Evolutionary conservation across 441 rosid genomes (phyloP), one percentile per base, ranked within the genome.

Genomic region (Adansonia madagascariensis): DNA sequence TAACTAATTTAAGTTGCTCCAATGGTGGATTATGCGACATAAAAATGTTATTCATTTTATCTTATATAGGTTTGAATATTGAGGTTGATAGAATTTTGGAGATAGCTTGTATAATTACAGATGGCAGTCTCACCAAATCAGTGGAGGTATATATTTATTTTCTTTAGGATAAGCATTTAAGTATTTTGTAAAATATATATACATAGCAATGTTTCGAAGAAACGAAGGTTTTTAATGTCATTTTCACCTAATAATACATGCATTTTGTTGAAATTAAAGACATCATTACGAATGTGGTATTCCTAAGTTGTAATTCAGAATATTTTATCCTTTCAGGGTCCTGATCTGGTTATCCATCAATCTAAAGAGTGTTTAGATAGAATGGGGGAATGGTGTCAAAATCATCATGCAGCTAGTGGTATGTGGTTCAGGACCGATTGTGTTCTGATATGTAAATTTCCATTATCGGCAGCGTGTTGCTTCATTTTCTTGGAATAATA

Each of bases 391-490:
- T 94, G 99, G 99, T 94, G 98, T 83, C 93, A 88, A 86, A 83
- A 70, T 77, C 98, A 94, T 87, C 99, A 95, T 75, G 91, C 86
- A 20, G 92, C 91, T 78, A 95, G 98, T 85, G 98, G 99, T 95
- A 86, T 84, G 90, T 74, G 61, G 49, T 75, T 61, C 65, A 49
- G 41, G 67, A 62, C 41, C 24, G n/a, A 31, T 61, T 59, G 62
- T 75, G 44, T 24, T 77, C 49, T 35, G 49, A 44, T 56, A 4
- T 44, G 49, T 47, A 14, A 55, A 71, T 53, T 81, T 73, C 10
- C 20, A 22, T 61, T 24, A 24, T 24, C 41, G 41, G 47, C 2
- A 15, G 44, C 17, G 27, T 52, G 49, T 73, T 8, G 15, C n/a
- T 56, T 35, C 64, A 60, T 50, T 65, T 6, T 43, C 71, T 10